phyloP scores from a whole-genome alignment of 176 grass and related monocot genomes.

The Canna indica region DNA sequence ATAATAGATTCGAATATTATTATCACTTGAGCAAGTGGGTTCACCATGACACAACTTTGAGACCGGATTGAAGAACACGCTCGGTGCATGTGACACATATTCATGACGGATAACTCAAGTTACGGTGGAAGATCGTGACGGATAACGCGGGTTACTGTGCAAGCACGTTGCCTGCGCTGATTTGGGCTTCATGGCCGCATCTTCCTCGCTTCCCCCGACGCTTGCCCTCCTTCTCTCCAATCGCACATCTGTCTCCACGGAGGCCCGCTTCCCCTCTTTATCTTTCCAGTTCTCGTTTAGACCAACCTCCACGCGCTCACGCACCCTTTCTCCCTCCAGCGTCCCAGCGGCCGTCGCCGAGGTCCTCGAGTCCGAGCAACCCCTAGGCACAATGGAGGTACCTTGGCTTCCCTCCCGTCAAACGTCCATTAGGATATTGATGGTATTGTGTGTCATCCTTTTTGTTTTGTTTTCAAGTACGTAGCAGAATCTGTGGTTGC shows the following conservation, averaged over 20 bases:
- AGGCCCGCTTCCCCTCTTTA: constrained; percentile 15
- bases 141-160: not conserved
- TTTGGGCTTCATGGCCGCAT: constrained; percentile 19
- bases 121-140: too few species aligned
- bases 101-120: too few species aligned
- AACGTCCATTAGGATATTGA: not conserved
- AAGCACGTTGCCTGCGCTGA: not conserved
- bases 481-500: not conserved
- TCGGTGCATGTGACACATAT: too few species aligned
- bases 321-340: constrained; percentile 5
- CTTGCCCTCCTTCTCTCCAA: constrained; percentile 14
- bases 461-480: not conserved
- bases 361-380: not conserved
- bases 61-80: too few species aligned
- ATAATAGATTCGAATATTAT: too few species aligned
- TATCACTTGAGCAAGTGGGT: too few species aligned
- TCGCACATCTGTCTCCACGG: not conserved
- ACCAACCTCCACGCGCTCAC: not conserved
- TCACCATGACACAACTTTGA: too few species aligned
- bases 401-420: not conserved
- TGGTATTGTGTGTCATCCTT: not conserved
- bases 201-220: constrained; percentile 17
- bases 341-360: not conserved
- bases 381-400: constrained; percentile 2
- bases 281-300: not conserved